Conservation (phyloP, 2,329 filamentous ascomycete genomes). For the Aspergillus arachidicola region DNA sequence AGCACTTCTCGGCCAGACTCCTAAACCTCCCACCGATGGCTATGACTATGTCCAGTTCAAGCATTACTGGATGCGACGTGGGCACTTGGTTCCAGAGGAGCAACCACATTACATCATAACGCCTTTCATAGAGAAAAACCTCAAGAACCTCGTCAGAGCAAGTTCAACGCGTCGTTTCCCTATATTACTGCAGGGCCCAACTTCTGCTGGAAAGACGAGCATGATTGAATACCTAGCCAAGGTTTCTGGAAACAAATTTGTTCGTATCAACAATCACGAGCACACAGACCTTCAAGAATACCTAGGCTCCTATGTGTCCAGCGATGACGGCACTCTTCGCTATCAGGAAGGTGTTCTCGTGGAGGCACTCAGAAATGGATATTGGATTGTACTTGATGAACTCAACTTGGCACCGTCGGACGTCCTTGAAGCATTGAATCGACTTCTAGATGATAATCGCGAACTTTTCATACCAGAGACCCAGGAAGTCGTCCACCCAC, state of each 20-base stretch:
- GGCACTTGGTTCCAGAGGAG: slow-evolving; percentile 65
- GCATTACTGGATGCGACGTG: slow-evolving; percentile 88
- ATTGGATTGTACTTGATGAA: slow-evolving; percentile 98
- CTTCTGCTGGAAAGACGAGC: slow-evolving; percentile 96
- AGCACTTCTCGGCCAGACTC: slow-evolving; percentile 75
- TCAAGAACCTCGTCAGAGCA: slow-evolving; percentile 91
- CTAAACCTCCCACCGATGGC: slow-evolving; percentile 75
- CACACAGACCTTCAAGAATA: slow-evolving; percentile 99
- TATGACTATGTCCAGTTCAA: slow-evolving; percentile 80
- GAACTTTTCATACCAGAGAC: slow-evolving; percentile 96
- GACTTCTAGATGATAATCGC: slow-evolving; percentile 91
- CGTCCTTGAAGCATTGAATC: slow-evolving; percentile 93
- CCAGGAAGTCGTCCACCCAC: slow-evolving; percentile 87
- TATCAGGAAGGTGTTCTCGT: slow-evolving; percentile 96
- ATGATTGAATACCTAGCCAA: slow-evolving; percentile 99
- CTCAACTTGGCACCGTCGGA: slow-evolving; percentile 96
- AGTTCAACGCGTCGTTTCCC: slow-evolving; percentile 91
- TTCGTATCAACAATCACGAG: slow-evolving; percentile 99
- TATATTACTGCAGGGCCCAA: slow-evolving; percentile 93
- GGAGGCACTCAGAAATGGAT: slow-evolving; percentile 85
- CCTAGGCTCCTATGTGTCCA: slow-evolving; percentile 89
- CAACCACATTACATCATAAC: slow-evolving; percentile 95
- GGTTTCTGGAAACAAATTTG: slow-evolving; percentile 92
- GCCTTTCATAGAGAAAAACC: slow-evolving; percentile 88
- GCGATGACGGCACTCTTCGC: slow-evolving; percentile 76